phyloP scores from a whole-genome alignment of 1,284 basidiomycete genomes.

The Mycosarcoma mackinlayi region DNA sequence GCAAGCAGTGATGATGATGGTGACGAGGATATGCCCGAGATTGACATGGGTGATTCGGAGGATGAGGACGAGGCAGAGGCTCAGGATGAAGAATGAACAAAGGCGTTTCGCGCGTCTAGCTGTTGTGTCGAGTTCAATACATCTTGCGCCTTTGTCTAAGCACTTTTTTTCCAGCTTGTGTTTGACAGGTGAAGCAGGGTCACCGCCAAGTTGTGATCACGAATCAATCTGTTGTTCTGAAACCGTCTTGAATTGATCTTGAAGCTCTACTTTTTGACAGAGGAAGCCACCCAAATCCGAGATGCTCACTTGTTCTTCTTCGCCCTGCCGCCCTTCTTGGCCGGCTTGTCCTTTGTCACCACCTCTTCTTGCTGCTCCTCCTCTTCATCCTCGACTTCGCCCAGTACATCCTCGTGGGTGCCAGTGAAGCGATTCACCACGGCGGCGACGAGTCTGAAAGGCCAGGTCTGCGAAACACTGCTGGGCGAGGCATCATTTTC shows the following conservation, averaged over 20 bases:
- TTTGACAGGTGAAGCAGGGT: no score
- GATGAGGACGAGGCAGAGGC: constrained; percentile 20
- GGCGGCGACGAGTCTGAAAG: constrained; percentile 28
- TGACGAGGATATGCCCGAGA: constrained; percentile 53
- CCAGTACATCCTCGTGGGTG: constrained; percentile 23
- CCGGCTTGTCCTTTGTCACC: not conserved
- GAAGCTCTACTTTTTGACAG: no score
- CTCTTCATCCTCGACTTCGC: constrained; percentile 17
- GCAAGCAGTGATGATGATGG: constrained; percentile 31
- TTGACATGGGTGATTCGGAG: constrained; percentile 52
- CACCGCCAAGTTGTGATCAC: no score
- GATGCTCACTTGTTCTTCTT: constrained; percentile 34
- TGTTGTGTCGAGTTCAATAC: not conserved
- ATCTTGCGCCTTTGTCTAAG: not conserved
- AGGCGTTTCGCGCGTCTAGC: not conserved
- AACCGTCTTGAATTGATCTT: no score
- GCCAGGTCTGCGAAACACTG: constrained; percentile 45
- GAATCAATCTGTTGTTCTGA: no score
- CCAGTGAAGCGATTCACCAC: constrained; percentile 30
- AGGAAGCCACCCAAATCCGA: no score
- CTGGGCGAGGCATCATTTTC: constrained; percentile 36
- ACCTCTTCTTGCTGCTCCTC: constrained; percentile 5
- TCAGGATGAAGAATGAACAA: not conserved
- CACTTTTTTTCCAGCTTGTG: no score
- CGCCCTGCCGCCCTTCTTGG: not conserved